Base-by-base conservation (phyloP, 2,329 filamentous ascomycete genomes). In the Chaetomium globosum region DNA sequence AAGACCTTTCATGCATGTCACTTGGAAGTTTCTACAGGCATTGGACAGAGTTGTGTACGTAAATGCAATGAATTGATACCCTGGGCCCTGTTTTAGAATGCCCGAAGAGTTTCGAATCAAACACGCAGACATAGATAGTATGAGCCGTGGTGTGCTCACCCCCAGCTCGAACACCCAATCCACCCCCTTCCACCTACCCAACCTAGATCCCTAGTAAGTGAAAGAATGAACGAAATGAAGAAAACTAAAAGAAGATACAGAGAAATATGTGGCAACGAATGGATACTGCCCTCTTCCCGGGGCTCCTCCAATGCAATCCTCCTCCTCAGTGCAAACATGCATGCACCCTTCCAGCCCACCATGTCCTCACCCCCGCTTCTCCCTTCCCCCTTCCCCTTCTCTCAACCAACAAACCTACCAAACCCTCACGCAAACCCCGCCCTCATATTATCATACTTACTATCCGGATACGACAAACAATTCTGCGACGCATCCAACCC, bases 391-490 rank as follows among this genome's bases (percentile, higher is more conserved):
- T 12, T 9, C 9, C 9, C 33, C 33, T 12, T 12, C 52, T 33
- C n/a, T 16, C 28, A 54, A 26, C 26, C 4, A 26, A 26, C 26
- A 2, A 2, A 16, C 49, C 49, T 23, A 23, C 19, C 39, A n/a
- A n/a, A n/a, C 2, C 9, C 51, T 65, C 36, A 71, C 12, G 59
- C 13, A 62, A 71, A 69, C 46, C 64, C 64, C 0, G 55, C 55
- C 65, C 39, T 66, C 28, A 88, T 74, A 71, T 88, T 88, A 51
- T 80, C 79, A 72, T 87, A 88, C 71, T 80, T 76, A 61, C 82
- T 86, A 30, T 75, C 75, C 1, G 84, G 83, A 70, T 83, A 88
- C 58, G 68, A 73, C 57, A 88, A 73, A 65, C 77, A 73, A 70
- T 88, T 88, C 66, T 78, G 68, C 4, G 72, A 77, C 30, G 73